A percentile compares a stretch with the other conserved stretches of the same genome.
Evolutionary conservation across 2,329 filamentous ascomycete genomes (phyloP).

Genomic region (Sporothrix pseudoabietina): DNA sequence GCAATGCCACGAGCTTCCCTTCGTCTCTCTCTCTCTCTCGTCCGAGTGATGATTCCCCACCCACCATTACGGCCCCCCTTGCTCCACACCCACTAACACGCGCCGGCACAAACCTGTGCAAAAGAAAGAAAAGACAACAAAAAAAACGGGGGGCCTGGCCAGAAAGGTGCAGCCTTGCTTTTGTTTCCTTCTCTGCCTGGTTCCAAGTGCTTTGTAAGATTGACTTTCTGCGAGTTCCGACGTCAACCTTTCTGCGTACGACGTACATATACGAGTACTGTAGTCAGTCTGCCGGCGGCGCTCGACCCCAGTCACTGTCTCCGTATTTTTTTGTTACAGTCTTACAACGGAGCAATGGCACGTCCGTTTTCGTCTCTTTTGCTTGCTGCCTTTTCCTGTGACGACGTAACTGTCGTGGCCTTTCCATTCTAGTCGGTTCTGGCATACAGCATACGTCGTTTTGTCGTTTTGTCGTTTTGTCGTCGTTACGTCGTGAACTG

Average conservation of each 20-base stretch:
- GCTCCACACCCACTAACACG: slow-evolving; percentile 22
- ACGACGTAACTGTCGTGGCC: slow-evolving; percentile 4
- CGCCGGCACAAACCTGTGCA: background rate
- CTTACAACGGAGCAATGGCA: background rate
- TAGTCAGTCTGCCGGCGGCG: background rate
- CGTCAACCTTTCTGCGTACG: background rate
- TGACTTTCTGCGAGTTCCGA: too few relatives aligned
- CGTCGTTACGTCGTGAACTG: background rate
- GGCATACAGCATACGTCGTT: background rate
- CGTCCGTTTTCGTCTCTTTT: background rate
- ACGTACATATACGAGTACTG: too few relatives aligned
- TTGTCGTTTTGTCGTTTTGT: background rate
- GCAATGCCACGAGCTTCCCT: slow-evolving; percentile 17
- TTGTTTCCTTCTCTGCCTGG: background rate
- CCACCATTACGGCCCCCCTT: background rate
- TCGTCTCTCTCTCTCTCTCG: background rate
- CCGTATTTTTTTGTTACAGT: background rate
- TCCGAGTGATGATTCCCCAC: background rate
- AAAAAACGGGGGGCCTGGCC: background rate
- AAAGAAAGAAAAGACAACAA: background rate
- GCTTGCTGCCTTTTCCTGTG: background rate
- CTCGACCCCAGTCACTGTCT: background rate
- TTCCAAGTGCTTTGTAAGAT: slow-evolving; percentile 13
- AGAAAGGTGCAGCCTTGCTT: slow-evolving; percentile 12
- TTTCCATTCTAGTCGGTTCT: slow-evolving; percentile 1